Conservation (phyloP, 1,284 basidiomycete species). For the Sporisorium sorghi region DNA sequence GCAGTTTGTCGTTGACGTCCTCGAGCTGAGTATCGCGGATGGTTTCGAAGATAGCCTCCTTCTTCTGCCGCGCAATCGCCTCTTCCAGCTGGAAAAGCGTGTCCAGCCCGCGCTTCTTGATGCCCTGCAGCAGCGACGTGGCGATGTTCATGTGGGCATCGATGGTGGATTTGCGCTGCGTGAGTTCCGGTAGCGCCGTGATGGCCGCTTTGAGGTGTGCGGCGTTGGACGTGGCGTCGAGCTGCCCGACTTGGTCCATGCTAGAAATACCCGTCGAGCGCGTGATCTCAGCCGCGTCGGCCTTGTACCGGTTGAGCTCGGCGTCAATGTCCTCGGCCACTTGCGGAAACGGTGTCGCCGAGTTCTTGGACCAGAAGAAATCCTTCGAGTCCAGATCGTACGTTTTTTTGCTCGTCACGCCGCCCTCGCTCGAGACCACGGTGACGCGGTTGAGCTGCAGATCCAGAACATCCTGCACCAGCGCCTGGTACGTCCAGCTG, state of each 20-base stretch:
- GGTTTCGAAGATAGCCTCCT: constrained; percentile 79
- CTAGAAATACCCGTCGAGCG: constrained; percentile 95
- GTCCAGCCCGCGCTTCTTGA: constrained; percentile 93
- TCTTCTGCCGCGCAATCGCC: constrained; percentile 76
- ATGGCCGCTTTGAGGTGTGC: constrained; percentile 96
- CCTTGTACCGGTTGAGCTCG: constrained; percentile 92
- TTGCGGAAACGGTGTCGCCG: constrained; percentile 94
- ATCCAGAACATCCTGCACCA: constrained; percentile 96
- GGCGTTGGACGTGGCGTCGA: constrained; percentile 88
- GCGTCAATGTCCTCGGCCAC: constrained; percentile 97
- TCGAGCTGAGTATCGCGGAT: constrained; percentile 71
- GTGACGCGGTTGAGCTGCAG: constrained; percentile 96
- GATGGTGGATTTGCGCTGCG: constrained; percentile 92
- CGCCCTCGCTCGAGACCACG: constrained; percentile 71
- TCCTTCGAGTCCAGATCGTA: constrained; percentile 98
- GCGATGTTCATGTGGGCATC: constrained; percentile 99
- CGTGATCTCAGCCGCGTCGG: constrained; percentile 96
- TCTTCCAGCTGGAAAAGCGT: constrained; percentile 98
- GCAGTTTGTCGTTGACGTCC: constrained; percentile 80
- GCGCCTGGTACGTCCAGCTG: constrained; percentile 99
- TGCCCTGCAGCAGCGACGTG: constrained; percentile 91
- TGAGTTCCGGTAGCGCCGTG: constrained; percentile 96
- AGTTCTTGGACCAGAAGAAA: constrained; percentile 99
- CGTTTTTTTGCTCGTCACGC: constrained; percentile 52
- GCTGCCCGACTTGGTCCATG: constrained; percentile 82